Evolutionary conservation across 495 filamentous ascomycete species (phyloP).

Genomic region (Entonaema liquescens): DNA sequence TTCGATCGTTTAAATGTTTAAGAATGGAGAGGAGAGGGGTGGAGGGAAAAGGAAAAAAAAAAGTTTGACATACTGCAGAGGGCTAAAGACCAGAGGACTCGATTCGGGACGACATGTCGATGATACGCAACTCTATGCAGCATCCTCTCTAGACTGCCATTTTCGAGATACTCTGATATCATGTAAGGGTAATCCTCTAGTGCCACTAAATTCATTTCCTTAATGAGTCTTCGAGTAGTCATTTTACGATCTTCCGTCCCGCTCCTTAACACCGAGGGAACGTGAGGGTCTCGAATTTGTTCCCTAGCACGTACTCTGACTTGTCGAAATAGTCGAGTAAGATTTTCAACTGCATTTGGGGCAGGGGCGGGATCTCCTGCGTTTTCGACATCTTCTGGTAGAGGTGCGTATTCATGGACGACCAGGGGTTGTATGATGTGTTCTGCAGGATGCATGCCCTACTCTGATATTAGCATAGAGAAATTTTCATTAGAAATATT

Average conservation of each 20-base stretch:
- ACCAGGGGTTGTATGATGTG: neutral
- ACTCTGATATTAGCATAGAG: neutral
- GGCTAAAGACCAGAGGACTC: conserved; percentile 16
- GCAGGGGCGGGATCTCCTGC: neutral
- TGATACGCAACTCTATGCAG: neutral
- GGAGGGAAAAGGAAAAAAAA: neutral
- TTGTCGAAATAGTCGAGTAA: neutral
- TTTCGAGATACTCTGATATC: conserved; percentile 15
- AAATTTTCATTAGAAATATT: neutral
- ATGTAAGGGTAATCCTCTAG: neutral
- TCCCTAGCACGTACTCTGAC: neutral
- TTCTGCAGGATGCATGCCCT: neutral
- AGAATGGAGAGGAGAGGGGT: too few relatives aligned
- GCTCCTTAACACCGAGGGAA: neutral
- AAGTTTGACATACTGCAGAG: conserved; percentile 19
- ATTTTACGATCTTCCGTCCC: neutral
- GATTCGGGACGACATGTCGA: neutral
- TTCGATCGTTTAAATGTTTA: too few relatives aligned
- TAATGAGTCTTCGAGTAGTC: neutral
- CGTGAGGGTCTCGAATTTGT: neutral
- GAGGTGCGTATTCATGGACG: neutral
- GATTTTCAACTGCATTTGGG: neutral
- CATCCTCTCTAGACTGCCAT: conserved; percentile 9
- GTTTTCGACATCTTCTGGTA: neutral
- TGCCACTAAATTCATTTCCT: neutral